A percentile compares a stretch with the other conserved stretches of the same genome.
Conservation (phyloP, 768 basidiomycete genomes). For the Amanita pseudoporphyria region DNA sequence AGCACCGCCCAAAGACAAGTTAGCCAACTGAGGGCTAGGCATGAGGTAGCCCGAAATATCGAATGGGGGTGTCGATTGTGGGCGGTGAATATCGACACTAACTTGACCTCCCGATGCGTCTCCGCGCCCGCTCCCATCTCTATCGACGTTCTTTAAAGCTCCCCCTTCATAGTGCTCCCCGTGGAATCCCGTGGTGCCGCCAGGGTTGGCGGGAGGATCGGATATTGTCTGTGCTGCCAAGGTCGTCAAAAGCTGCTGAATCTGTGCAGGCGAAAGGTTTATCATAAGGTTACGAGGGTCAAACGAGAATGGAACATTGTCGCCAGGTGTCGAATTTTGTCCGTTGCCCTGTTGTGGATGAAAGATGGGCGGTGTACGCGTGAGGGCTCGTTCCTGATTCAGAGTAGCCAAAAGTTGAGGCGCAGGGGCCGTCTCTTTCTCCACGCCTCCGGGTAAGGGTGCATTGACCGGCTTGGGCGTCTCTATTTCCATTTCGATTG, state of each 20-base stretch:
- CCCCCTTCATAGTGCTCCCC: not conserved
- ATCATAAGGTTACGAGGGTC: constrained; percentile 42
- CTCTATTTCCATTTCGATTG: constrained; percentile 1
- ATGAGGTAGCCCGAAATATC: constrained; percentile 18
- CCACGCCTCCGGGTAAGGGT: not conserved
- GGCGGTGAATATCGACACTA: not conserved
- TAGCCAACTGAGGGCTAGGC: constrained; percentile 1
- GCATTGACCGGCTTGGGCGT: constrained; percentile 2
- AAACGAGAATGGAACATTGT: constrained; percentile 21
- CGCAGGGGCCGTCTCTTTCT: not conserved
- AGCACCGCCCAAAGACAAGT: not conserved
- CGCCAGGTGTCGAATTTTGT: constrained; percentile 7
- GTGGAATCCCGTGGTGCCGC: not conserved
- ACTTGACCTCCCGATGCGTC: not conserved
- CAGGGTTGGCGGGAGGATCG: constrained; percentile 18
- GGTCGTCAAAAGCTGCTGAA: constrained; percentile 46
- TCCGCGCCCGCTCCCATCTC: not conserved
- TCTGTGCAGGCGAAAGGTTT: constrained; percentile 44
- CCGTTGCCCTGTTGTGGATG: not conserved
- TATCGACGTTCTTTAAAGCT: not conserved
- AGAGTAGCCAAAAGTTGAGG: not conserved
- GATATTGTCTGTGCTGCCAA: constrained; percentile 25
- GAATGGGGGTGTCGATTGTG: constrained; percentile 15
- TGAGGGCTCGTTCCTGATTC: not conserved
- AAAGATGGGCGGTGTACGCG: constrained; percentile 1